A percentile compares a stretch with the other conserved stretches of the same genome.
phyloP scores from a whole-genome alignment of 2,329 filamentous ascomycete species.

The Laburnicola sp. region DNA sequence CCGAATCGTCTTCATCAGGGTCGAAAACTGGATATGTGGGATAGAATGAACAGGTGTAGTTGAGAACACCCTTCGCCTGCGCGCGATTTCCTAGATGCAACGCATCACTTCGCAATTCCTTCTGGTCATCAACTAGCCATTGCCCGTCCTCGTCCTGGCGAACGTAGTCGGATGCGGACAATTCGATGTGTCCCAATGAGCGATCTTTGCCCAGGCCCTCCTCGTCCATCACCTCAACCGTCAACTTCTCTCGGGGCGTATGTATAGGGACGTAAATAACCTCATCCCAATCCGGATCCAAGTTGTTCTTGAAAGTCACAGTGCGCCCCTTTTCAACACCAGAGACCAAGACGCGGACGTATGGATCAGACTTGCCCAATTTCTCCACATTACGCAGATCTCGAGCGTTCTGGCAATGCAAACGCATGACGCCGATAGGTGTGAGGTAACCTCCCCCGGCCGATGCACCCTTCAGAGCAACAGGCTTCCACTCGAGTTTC shows the following conservation, averaged over 20 bases:
- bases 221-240: conserved; percentile 94
- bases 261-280: conserved; percentile 93
- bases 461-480: conserved; percentile 76
- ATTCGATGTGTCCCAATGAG: conserved; percentile 77
- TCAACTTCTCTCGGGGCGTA: conserved; percentile 77
- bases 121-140: conserved; percentile 77
- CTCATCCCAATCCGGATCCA: conserved; percentile 95
- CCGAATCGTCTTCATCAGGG: conserved; percentile 75
- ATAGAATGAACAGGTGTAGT: conserved; percentile 86
- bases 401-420: conserved; percentile 83
- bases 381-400: conserved; percentile 91
- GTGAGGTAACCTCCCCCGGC: conserved; percentile 86
- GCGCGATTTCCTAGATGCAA: conserved; percentile 75
- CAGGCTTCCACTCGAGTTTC: conserved; percentile 92
- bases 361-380: conserved; percentile 95
- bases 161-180: conserved; percentile 78
- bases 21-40: conserved; percentile 86
- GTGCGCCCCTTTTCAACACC: conserved; percentile 89
- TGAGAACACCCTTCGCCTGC: conserved; percentile 74
- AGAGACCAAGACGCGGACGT: conserved; percentile 83
- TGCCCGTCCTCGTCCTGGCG: conserved; percentile 76
- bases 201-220: conserved; percentile 92
- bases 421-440: conserved; percentile 90
- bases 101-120: conserved; percentile 66
- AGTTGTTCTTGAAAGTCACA: conserved; percentile 93